These are phyloP conservation scores for Syncephalastrum sp. DNA, from an alignment of 371 early-diverging fungal species.

Conservation along the genomic window DNA sequence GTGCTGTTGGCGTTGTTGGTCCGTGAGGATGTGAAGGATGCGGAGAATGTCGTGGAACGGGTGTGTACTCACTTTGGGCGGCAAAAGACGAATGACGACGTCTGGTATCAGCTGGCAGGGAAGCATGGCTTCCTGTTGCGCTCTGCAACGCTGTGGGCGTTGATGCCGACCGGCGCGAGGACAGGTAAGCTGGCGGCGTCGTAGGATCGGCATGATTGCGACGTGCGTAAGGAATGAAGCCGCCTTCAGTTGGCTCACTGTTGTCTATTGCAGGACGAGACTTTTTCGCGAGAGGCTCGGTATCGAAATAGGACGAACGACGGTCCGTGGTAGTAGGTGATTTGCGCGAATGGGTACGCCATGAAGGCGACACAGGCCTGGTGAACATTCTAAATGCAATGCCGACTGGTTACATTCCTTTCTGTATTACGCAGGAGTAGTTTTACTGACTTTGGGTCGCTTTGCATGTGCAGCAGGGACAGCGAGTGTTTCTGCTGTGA, in stretches of 20 bases:
- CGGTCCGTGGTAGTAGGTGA: neutral
- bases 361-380: too few species aligned
- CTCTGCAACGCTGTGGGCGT: slow-evolving; percentile 3
- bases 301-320: neutral
- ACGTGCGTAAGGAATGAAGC: slow-evolving; percentile 12
- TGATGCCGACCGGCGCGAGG: neutral
- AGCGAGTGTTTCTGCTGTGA: neutral
- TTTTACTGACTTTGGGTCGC: slow-evolving; percentile 1
- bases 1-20: slow-evolving; percentile 9
- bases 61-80: neutral
- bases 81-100: slow-evolving; percentile 13
- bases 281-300: neutral
- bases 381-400: too few species aligned
- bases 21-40: slow-evolving; percentile 6
- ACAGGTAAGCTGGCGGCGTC: neutral
- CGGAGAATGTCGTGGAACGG: slow-evolving; percentile 7
- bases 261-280: neutral
- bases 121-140: neutral
- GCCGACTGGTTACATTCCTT: neutral
- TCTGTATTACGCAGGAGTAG: neutral
- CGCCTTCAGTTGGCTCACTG: neutral
- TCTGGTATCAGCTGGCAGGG: slow-evolving; percentile 1
- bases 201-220: slow-evolving; percentile 3
- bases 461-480: neutral
- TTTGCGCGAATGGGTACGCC: too few species aligned